These are phyloP conservation scores for Iberis pinnata DNA, from an alignment of 345 rosid genomes.

Conservation along the genomic window DNA sequence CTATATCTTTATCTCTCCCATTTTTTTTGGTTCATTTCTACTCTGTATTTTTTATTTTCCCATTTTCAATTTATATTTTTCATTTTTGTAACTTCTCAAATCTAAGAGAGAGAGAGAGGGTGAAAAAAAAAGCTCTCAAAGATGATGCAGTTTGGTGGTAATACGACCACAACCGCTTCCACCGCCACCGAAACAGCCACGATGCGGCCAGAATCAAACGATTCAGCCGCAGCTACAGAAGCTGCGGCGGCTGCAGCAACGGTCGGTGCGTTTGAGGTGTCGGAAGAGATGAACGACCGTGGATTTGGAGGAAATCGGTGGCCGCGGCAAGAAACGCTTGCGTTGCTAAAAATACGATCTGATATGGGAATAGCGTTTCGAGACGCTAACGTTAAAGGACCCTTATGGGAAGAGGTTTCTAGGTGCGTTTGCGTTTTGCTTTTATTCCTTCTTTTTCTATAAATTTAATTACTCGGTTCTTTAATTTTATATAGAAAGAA, in stretches of 20 bases:
- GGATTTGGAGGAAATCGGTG: conserved; percentile 54
- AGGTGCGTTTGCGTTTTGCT: conserved; percentile 40
- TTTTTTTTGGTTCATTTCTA: conserved; percentile 9
- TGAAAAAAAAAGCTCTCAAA: background rate
- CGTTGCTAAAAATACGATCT: conserved; percentile 72
- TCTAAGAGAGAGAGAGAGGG: conserved; percentile 14
- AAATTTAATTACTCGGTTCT: background rate
- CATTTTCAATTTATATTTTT: conserved; percentile 6
- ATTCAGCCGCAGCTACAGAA: conserved; percentile 25
- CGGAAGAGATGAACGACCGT: conserved; percentile 37
- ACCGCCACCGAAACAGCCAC: background rate
- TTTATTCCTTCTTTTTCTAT: background rate
- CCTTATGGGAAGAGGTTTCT: conserved; percentile 87
- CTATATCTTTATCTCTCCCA: conserved; percentile 15
- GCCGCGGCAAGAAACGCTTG: conserved; percentile 77
- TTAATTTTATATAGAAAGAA: too few relatives aligned
- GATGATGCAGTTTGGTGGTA: conserved; percentile 28
- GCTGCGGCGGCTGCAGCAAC: conserved; percentile 26
- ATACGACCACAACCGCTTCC: conserved; percentile 1
- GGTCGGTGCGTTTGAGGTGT: conserved; percentile 28
- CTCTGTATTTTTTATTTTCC: conserved; percentile 13
- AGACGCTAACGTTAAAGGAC: conserved; percentile 60
- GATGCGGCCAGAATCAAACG: conserved; percentile 4
- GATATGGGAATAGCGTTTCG: conserved; percentile 73
- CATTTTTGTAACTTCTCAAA: conserved; percentile 29